A percentile compares a stretch with the other conserved stretches of the same genome.
phyloP scores from a whole-genome alignment of 331 rosid species.

The Phaseolus coccineus region DNA sequence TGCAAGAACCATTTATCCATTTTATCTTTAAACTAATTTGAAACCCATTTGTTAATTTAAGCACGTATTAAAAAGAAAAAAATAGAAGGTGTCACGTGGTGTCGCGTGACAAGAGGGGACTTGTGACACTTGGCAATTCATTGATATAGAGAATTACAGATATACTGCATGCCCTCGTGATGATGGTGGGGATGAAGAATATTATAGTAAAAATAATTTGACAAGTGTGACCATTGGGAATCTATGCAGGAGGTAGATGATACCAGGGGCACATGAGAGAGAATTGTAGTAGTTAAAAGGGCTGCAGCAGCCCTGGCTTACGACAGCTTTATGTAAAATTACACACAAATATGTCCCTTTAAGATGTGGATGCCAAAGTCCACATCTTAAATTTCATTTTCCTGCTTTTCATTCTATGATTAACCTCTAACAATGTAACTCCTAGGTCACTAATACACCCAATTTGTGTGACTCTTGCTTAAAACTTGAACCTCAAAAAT shows the following conservation, averaged over 20 bases:
- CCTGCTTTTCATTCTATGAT: conserved; percentile 23
- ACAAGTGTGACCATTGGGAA: conserved; percentile 55
- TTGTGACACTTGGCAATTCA: conserved; percentile 24
- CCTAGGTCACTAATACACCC: conserved; percentile 19
- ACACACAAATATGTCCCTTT: not conserved
- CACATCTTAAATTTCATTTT: conserved; percentile 45
- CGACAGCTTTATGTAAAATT: conserved; percentile 55
- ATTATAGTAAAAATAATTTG: conserved; percentile 49
- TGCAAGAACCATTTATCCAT: conserved; percentile 20
- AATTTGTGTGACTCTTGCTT: conserved; percentile 38
- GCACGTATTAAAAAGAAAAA: not conserved
- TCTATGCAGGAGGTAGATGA: conserved; percentile 67
- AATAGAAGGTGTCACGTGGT: conserved; percentile 60
- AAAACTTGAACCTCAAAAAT: conserved; percentile 27
- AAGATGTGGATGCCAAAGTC: conserved; percentile 48
- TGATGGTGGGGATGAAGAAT: conserved; percentile 41
- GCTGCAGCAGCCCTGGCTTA: conserved; percentile 45
- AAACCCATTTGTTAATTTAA: conserved; percentile 29
- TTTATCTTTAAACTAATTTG: conserved; percentile 16
- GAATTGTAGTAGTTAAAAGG: conserved; percentile 43
- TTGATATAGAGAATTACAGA: conserved; percentile 26
- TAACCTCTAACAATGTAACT: conserved; percentile 26
- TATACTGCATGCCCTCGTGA: conserved; percentile 66
- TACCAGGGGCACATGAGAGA: conserved; percentile 56
- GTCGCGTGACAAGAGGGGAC: conserved; percentile 51